phyloP scores from a whole-genome alignment of 352 stramenopile genomes.

The Phytopythium aichiense region DNA sequence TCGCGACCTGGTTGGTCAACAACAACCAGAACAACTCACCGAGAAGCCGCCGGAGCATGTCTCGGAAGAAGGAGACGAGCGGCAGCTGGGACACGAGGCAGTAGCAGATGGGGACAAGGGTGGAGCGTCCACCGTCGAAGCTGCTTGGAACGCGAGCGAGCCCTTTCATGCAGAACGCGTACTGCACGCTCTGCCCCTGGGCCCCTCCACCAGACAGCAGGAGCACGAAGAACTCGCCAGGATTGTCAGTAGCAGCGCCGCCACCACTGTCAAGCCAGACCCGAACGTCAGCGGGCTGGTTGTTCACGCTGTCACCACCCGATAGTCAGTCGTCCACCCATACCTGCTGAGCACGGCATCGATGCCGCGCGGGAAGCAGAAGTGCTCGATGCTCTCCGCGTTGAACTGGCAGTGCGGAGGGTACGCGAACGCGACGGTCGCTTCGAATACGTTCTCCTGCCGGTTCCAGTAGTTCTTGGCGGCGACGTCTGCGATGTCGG shows the following conservation, averaged over 20 bases:
- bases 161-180: conserved; percentile 52
- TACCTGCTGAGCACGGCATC: neutral
- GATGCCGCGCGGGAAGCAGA: conserved; percentile 60
- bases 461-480: conserved; percentile 40
- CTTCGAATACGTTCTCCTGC: conserved; percentile 43
- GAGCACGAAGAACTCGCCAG: conserved; percentile 42
- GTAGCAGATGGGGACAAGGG: conserved; percentile 41
- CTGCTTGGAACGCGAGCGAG: conserved; percentile 16
- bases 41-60: conserved; percentile 25
- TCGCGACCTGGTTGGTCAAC: neutral
- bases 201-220: conserved; percentile 44
- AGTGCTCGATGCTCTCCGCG: conserved; percentile 68
- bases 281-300: neutral
- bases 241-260: neutral
- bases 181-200: conserved; percentile 49
- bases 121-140: conserved; percentile 4
- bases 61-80: conserved; percentile 40
- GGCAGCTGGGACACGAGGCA: conserved; percentile 42
- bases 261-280: neutral
- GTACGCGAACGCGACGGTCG: conserved; percentile 56
- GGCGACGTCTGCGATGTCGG: conserved; percentile 38
- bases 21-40: conserved; percentile 12
- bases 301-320: no score
- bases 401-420: conserved; percentile 65
- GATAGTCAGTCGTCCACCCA: neutral